Evolutionary conservation across 768 basidiomycete species (phyloP).

Genomic region (Leccinum variicolor): DNA sequence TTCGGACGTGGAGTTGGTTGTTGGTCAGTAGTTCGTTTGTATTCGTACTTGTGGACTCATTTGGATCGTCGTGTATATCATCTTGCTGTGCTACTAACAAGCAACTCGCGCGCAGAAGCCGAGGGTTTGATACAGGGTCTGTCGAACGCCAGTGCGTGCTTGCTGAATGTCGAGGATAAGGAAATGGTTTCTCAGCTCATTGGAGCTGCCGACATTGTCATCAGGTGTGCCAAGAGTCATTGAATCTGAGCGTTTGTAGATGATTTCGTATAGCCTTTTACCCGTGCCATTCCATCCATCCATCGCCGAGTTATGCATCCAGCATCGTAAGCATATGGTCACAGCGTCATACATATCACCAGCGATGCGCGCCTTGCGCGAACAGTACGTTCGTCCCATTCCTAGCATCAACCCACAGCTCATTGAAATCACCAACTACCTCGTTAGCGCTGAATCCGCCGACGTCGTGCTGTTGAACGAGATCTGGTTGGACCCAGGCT

Average conservation of each 20-base stretch:
- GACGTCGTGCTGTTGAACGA: constrained; percentile 82
- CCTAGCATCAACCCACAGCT: background rate
- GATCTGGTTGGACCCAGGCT: constrained; percentile 85
- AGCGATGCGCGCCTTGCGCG: constrained; percentile 67
- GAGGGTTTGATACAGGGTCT: constrained; percentile 41
- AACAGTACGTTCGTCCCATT: constrained; percentile 41
- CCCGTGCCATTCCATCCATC: constrained; percentile 71
- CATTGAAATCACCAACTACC: background rate
- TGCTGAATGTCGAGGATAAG: constrained; percentile 56
- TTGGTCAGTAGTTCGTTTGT: constrained; percentile 54
- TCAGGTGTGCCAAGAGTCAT: constrained; percentile 54
- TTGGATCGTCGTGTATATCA: constrained; percentile 8
- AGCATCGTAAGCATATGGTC: constrained; percentile 68
- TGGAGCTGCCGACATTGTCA: constrained; percentile 69
- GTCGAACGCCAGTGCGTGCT: constrained; percentile 49
- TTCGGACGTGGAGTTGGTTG: constrained; percentile 61
- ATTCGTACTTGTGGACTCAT: constrained; percentile 17
- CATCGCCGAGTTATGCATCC: constrained; percentile 73
- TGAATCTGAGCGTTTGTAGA: background rate
- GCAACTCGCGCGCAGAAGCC: constrained; percentile 65
- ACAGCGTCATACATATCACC: constrained; percentile 90
- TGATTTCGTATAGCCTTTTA: constrained; percentile 52
- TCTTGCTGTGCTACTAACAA: constrained; percentile 45
- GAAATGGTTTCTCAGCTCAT: constrained; percentile 49
- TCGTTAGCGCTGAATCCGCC: constrained; percentile 51